phyloP scores from a whole-genome alignment of 192 early-diverging fungal genomes.

The Oehlia diaphana region DNA sequence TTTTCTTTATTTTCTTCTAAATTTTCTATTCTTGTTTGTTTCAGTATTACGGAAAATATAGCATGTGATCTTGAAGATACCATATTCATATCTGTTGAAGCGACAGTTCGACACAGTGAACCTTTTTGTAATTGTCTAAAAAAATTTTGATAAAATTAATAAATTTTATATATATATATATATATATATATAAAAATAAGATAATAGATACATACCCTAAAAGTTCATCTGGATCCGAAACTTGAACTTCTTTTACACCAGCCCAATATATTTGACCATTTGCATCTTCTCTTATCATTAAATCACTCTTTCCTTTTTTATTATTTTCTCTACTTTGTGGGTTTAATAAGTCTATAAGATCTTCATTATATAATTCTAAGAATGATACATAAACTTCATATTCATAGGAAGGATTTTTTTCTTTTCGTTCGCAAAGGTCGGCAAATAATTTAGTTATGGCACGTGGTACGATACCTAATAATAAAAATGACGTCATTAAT shows the following conservation, averaged over 20 bases:
- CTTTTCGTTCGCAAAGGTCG: constrained; percentile 36
- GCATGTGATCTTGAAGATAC: constrained; percentile 90
- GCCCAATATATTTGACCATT: constrained; percentile 84
- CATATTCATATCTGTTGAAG: constrained; percentile 94
- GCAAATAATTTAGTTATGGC: constrained; percentile 62
- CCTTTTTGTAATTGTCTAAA: constrained; percentile 55
- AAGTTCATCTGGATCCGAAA: constrained; percentile 65
- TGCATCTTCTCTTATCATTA: constrained; percentile 76
- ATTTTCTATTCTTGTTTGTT: constrained; percentile 61
- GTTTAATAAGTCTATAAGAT: constrained; percentile 90
- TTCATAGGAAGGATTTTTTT: constrained; percentile 40
- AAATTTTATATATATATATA: too few species aligned
- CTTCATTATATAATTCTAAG: constrained; percentile 97
- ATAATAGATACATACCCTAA: constrained; percentile 45
- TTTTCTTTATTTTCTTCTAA: constrained; percentile 32
- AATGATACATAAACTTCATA: constrained; percentile 76
- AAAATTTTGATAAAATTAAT: too few species aligned
- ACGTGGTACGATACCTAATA: constrained; percentile 67
- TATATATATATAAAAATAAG: too few species aligned
- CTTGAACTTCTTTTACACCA: constrained; percentile 79
- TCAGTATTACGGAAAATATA: constrained; percentile 88
- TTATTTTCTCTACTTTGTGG: too few species aligned
- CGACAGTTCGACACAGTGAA: constrained; percentile 53
- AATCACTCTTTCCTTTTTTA: constrained; percentile 35
- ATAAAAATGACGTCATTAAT: neutral